phyloP scores from a whole-genome alignment of 768 basidiomycete genomes.

The Mycena pura region DNA sequence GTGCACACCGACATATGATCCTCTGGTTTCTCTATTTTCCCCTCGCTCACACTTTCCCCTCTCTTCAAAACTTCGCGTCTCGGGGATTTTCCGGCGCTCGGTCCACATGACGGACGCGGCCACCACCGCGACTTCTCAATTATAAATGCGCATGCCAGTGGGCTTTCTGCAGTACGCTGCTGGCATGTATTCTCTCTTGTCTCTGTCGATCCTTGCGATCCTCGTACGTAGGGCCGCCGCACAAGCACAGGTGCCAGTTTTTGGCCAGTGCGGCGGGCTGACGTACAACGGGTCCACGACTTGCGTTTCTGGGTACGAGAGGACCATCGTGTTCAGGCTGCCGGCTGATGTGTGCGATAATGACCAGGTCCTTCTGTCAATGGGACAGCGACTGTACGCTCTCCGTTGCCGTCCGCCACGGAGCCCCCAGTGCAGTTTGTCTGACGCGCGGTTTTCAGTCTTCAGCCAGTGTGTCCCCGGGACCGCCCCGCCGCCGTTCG shows the following conservation, averaged over 20 bases:
- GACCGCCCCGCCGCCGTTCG: constrained; percentile 41
- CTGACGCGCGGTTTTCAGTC: constrained; percentile 38
- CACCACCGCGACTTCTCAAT: neutral
- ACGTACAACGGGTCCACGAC: constrained; percentile 43
- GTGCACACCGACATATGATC: no score
- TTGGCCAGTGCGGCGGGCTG: constrained; percentile 7
- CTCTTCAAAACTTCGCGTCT: no score
- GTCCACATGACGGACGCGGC: no score
- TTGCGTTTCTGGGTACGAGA: constrained; percentile 46
- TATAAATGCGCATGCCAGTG: neutral
- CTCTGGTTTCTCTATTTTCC: no score
- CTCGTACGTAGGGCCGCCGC: neutral
- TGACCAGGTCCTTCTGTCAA: neutral
- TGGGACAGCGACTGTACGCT: constrained; percentile 1
- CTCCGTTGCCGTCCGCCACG: neutral
- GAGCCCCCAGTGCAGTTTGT: neutral
- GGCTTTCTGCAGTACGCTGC: neutral
- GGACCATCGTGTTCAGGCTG: no score
- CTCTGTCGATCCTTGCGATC: neutral
- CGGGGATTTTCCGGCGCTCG: no score
- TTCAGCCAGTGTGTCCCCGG: constrained; percentile 48
- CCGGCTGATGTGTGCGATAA: neutral
- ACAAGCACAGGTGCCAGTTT: constrained; percentile 5
- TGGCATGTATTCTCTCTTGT: neutral
- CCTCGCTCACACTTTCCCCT: no score